These are phyloP conservation scores for Nemania sp. DNA, from an alignment of 2,329 filamentous ascomycete species.

Conservation along the genomic window DNA sequence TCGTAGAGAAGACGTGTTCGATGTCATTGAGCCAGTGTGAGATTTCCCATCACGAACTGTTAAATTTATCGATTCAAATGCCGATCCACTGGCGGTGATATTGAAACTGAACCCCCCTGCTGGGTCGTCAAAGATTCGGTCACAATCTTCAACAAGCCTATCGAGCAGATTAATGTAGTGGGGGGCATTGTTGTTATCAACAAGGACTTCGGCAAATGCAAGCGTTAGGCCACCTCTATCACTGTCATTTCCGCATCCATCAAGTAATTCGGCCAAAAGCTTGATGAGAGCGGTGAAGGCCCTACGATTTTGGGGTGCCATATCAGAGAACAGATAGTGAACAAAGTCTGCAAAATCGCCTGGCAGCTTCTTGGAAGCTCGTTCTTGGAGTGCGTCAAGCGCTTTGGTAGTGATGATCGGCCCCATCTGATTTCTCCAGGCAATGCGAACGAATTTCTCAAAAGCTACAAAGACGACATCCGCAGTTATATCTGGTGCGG, in stretches of 20 bases:
- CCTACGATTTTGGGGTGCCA: slow-evolving; percentile 71
- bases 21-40: slow-evolving; percentile 75
- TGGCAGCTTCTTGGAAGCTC: slow-evolving; percentile 67
- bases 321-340: slow-evolving; percentile 65
- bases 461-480: slow-evolving; percentile 91
- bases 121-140: slow-evolving; percentile 78
- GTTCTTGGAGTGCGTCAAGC: slow-evolving; percentile 74
- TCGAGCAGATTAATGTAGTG: slow-evolving; percentile 89
- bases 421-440: slow-evolving; percentile 88
- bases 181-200: slow-evolving; percentile 75
- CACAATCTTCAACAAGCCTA: slow-evolving; percentile 85
- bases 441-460: slow-evolving; percentile 87
- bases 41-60: slow-evolving; percentile 63
- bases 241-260: slow-evolving; percentile 88
- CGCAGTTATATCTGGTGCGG: slow-evolving; percentile 73
- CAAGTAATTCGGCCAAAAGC: slow-evolving; percentile 82
- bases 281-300: slow-evolving; percentile 85
- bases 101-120: slow-evolving; percentile 38
- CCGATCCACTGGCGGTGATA: slow-evolving; percentile 49
- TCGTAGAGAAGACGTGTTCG: slow-evolving; percentile 83
- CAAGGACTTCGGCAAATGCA: slow-evolving; percentile 85
- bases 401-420: slow-evolving; percentile 75
- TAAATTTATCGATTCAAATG: slow-evolving; percentile 64
- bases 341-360: slow-evolving; percentile 75
- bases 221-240: slow-evolving; percentile 87